Evolutionary conservation across 495 filamentous ascomycete species (phyloP), one percentile per base, ranked within the genome.

Genomic region (Hypoxylon subgilvum): DNA sequence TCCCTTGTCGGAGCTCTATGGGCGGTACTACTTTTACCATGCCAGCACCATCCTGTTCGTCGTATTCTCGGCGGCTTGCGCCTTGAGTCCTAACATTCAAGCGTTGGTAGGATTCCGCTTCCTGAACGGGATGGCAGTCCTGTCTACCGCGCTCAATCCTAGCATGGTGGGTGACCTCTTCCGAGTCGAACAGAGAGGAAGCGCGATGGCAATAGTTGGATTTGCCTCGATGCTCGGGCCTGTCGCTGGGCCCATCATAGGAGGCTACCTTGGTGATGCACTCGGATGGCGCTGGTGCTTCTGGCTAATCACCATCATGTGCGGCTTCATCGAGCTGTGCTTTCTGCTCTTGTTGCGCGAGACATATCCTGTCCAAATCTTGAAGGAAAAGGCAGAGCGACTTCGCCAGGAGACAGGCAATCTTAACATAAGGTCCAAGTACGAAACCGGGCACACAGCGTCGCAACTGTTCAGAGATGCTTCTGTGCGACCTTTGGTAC

Each of bases 1-100:
- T 1, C 87, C 87, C 0, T 41, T 89, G 4, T 84, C 79, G 35
- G 87, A 90, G 60, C 69, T 87, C 27, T 85, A 86, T 62, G 87
- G 87, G 9, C 76, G 87, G 6, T 60, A 77, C 3, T 62, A 61
- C 1, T 41, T 85, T 38, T 86, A 82, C 70, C 73, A 82, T 57
- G 53, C 66, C 18, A 75, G 78, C 56, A 85, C 82, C 56, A 46
- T 78, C 32, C 69, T 72, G 1, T 78, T 76, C 68, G 52, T 79
- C 25, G 39, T 67, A 16, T 84, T 78, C 46, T 76, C 71, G 0
- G 57, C 78, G 14, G 76, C 64, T 6, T 80, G 78, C 49, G 79
- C 78, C 1, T 35, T 78, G 8, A 68, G 72, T 18, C 72, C 47
- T 1, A 73, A 69, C 41, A 68, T 80, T 38, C 65, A 60, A 31